Percentiles rank a stretch among this genome's conserved stretches.
Conservation (phyloP, 495 filamentous ascomycete species). For the Penicillium ucsense region DNA sequence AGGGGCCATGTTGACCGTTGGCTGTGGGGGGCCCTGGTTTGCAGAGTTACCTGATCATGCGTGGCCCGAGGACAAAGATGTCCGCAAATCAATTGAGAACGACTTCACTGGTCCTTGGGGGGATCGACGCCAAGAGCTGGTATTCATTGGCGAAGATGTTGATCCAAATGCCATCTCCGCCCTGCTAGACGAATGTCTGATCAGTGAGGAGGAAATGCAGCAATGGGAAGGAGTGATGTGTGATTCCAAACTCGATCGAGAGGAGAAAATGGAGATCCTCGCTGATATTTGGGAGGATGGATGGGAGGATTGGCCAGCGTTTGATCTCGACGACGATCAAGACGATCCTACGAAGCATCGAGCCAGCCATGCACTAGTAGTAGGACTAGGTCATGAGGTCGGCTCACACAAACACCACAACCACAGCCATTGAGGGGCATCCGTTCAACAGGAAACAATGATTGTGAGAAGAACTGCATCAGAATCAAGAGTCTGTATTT, state of each 20-base stretch:
- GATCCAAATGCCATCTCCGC: conserved; percentile 30
- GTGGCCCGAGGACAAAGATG: conserved; percentile 37
- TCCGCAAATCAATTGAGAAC: conserved; percentile 28
- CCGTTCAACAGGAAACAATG: too few relatives aligned
- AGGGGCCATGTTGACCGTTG: conserved; percentile 47
- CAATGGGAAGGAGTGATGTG: conserved; percentile 43
- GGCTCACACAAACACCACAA: conserved; percentile 30
- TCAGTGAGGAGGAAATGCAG: conserved; percentile 39
- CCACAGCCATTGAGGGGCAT: not conserved
- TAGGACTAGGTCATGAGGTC: conserved; percentile 24
- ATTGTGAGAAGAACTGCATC: too few relatives aligned
- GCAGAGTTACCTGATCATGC: conserved; percentile 34
- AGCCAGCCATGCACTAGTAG: conserved; percentile 15
- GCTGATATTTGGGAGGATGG: conserved; percentile 43
- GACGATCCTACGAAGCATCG: conserved; percentile 22
- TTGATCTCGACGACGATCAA: conserved; percentile 26
- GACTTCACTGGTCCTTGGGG: conserved; percentile 46
- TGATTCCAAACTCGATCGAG: conserved; percentile 18
- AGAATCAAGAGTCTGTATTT: too few relatives aligned
- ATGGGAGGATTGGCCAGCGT: conserved; percentile 44
- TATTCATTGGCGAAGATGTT: conserved; percentile 49
- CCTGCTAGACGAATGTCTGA: conserved; percentile 40
- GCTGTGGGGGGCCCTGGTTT: conserved; percentile 45
- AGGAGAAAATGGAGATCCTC: conserved; percentile 28
- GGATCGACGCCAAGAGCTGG: conserved; percentile 49